Evolutionary conservation across 805 yeast species (phyloP).

Genomic region (Teunomyces kruisii): DNA sequence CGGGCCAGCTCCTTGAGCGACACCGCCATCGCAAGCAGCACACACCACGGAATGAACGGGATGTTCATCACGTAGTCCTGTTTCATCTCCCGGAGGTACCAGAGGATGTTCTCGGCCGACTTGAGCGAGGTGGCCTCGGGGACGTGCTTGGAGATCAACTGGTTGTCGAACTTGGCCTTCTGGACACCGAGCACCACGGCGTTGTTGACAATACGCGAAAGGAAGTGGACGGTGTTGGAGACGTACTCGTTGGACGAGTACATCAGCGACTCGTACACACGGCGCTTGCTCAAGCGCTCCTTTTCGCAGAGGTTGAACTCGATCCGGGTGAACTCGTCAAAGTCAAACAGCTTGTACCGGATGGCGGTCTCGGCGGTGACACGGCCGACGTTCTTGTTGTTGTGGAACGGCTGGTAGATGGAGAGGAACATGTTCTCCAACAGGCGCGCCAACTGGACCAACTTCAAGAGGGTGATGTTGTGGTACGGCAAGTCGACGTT

Average conservation of each 20-base stretch:
- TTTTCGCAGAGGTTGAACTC: constrained; percentile 27
- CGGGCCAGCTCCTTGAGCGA: constrained; percentile 20
- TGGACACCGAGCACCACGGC: constrained; percentile 24
- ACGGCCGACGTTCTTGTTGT: constrained; percentile 12
- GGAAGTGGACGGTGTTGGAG: constrained; percentile 20
- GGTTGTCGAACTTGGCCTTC: constrained; percentile 26
- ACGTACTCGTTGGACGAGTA: constrained; percentile 14
- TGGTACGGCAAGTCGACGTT: constrained; percentile 31
- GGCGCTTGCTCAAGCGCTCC: constrained; percentile 11
- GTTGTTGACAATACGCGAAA: constrained; percentile 29
- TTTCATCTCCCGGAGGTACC: constrained; percentile 20
- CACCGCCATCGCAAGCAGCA: constrained; percentile 26
- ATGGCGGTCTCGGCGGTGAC: constrained; percentile 8
- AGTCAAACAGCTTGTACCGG: constrained; percentile 19
- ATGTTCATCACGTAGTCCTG: constrained; percentile 20
- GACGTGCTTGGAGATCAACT: constrained; percentile 17
- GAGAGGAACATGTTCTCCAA: constrained; percentile 25
- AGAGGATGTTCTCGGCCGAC: constrained; percentile 28
- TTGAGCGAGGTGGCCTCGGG: constrained; percentile 22
- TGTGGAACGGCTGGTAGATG: constrained; percentile 21
- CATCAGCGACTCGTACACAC: constrained; percentile 4
- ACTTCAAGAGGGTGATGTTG: constrained; percentile 21
- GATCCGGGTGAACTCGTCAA: constrained; percentile 23
- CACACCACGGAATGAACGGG: constrained; percentile 27
- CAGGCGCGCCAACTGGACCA: constrained; percentile 27